Conservation (phyloP, 2,329 filamentous ascomycete species). For the Talaromyces sp. region DNA sequence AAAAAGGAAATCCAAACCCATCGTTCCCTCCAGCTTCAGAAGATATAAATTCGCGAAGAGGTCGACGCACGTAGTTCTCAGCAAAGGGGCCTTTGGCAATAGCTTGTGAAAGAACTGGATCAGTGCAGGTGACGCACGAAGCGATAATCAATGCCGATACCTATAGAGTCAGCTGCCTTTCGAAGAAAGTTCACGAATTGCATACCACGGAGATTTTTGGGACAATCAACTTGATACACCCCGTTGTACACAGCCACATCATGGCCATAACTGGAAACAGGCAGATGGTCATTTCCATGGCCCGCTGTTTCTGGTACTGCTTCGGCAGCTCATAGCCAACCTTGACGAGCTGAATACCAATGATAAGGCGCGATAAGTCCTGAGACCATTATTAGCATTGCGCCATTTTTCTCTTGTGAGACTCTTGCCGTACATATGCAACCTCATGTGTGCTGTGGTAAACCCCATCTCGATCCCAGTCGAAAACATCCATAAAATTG, state of each 20-base stretch:
- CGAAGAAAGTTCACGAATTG: background rate
- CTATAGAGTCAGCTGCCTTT: slow-evolving; percentile 14
- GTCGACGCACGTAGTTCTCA: slow-evolving; percentile 55
- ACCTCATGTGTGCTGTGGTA: slow-evolving; percentile 31
- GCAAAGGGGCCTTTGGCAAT: slow-evolving; percentile 59
- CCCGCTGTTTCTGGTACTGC: slow-evolving; percentile 47
- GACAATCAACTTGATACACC: slow-evolving; percentile 51
- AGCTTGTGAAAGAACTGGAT: slow-evolving; percentile 58
- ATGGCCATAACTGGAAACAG: slow-evolving; percentile 57
- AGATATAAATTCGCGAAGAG: slow-evolving; percentile 57
- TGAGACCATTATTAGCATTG: slow-evolving; percentile 14
- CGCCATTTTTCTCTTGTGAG: background rate
- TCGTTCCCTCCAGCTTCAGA: slow-evolving; percentile 59
- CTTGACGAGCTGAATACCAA: slow-evolving; percentile 59
- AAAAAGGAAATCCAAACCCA: slow-evolving; percentile 58
- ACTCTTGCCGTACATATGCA: slow-evolving; percentile 30
- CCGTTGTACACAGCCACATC: slow-evolving; percentile 56
- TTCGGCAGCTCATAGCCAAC: slow-evolving; percentile 58
- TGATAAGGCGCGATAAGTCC: slow-evolving; percentile 54
- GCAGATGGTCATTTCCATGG: slow-evolving; percentile 51
- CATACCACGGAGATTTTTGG: slow-evolving; percentile 48
- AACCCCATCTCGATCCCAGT: slow-evolving; percentile 30
- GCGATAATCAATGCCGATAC: slow-evolving; percentile 54
- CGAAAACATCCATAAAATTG: slow-evolving; percentile 45
- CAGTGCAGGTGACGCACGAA: slow-evolving; percentile 58